Evolutionary conservation across 768 basidiomycete species (phyloP), one percentile per base, ranked within the genome.

Genomic region (Hypholoma fasciculare): DNA sequence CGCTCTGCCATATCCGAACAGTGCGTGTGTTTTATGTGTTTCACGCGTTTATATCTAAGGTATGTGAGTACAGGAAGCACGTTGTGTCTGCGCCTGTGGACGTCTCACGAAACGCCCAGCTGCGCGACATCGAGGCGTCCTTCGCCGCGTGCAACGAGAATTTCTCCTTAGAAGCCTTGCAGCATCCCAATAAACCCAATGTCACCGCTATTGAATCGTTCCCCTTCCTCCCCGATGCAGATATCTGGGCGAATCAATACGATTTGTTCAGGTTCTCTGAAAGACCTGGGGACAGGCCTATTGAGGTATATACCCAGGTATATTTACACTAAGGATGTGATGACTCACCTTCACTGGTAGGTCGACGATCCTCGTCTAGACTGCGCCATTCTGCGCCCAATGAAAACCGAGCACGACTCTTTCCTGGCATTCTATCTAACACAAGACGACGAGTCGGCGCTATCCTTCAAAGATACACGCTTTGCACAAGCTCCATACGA

Each of bases 191-290:
- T 59, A 95, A 94, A 66, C 84, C 85, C 8, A 75, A 81, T 34
- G 76, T 94, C 8, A 84, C 80, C 0, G 93, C 94, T 2, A 81
- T 91, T 48, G 91, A 92, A 66, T 86, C 88, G 7, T 95, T 85
- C 71, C 88, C 94, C 61, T 76, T 96, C 54, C 79, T 94, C 12
- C 94, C 94, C 0, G 93, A 96, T 65, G 81, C 82, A 3, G 87
- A 90, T 59, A 86, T 94, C 38, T 96, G 93, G 92, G 85, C 91
- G 42, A 96, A 93, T 67, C 88, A 89, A 61, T 93, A 94, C 68
- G 92, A 94, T 69, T 70, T 95, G 53, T 93, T 94, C 78, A 77
- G 87, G 57, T 94, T 95, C 69, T 86, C 86, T 11, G 92, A 95
- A 69, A 78, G 92, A 17, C 92, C 92, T 14, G 92, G 92, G n/a